phyloP scores from a whole-genome alignment of 495 filamentous ascomycete genomes.

The Baudoinia panamericana region DNA sequence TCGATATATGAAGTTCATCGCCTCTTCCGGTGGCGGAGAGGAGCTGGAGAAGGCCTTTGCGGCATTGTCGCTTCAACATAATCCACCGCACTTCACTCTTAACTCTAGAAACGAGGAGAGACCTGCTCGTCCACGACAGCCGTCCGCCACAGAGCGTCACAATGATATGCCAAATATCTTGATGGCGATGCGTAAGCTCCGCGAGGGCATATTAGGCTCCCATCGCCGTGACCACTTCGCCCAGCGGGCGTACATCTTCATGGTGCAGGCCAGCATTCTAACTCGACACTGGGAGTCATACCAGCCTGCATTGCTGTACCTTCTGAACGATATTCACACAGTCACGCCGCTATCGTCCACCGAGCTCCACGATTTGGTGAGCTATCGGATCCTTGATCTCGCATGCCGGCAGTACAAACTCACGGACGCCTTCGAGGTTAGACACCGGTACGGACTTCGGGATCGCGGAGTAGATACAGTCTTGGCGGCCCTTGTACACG shows the following conservation, averaged over 20 bases:
- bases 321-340: slow-evolving; percentile 56
- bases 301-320: slow-evolving; percentile 68
- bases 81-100: slow-evolving; percentile 30
- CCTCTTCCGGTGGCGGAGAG: slow-evolving; percentile 47
- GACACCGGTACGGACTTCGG: slow-evolving; percentile 44
- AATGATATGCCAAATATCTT: slow-evolving; percentile 46
- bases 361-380: slow-evolving; percentile 63
- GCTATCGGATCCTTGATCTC: slow-evolving; percentile 74
- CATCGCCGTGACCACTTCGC: slow-evolving; percentile 47
- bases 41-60: slow-evolving; percentile 62
- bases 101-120: slow-evolving; percentile 24
- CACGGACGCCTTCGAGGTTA: slow-evolving; percentile 52
- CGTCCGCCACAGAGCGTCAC: slow-evolving; percentile 6
- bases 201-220: slow-evolving; percentile 72
- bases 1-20: slow-evolving; percentile 79
- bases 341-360: slow-evolving; percentile 44
- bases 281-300: slow-evolving; percentile 74
- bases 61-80: slow-evolving; percentile 46
- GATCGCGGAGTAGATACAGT: slow-evolving; percentile 54
- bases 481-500: slow-evolving; percentile 57
- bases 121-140: slow-evolving; percentile 8
- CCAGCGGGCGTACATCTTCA: slow-evolving; percentile 45
- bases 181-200: slow-evolving; percentile 75
- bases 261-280: slow-evolving; percentile 68
- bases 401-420: slow-evolving; percentile 74